Percentiles rank a stretch among this genome's conserved stretches.
phyloP scores from a whole-genome alignment of 768 basidiomycete species.

The Tremella fuciformis region DNA sequence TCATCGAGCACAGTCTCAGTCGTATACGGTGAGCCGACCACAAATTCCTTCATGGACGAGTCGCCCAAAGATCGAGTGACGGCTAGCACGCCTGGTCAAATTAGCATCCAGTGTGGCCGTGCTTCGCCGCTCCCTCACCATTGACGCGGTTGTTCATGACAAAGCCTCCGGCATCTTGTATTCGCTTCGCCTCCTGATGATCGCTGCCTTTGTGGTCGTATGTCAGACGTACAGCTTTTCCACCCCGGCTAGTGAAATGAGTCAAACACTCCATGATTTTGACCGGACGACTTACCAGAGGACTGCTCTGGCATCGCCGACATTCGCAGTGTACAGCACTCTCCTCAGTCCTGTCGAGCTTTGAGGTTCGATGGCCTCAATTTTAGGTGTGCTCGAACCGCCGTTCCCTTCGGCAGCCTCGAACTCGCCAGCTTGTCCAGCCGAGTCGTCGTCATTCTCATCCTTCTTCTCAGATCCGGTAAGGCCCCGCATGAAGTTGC shows the following conservation, averaged over 20 bases:
- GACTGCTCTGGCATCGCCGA: constrained; percentile 92
- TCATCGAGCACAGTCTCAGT: constrained; percentile 91
- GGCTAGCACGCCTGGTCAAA: constrained; percentile 65
- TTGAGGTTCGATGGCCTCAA: constrained; percentile 59
- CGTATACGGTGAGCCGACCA: constrained; percentile 95
- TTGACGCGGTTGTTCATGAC: constrained; percentile 99
- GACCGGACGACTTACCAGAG: constrained; percentile 59
- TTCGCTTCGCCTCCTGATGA: constrained; percentile 94
- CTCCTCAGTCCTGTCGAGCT: constrained; percentile 59
- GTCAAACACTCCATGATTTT: neutral
- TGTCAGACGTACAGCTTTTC: constrained; percentile 85
- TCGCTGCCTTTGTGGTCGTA: constrained; percentile 99
- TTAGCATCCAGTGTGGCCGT: no score
- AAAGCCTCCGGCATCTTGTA: constrained; percentile 96
- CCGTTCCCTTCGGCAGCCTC: constrained; percentile 52
- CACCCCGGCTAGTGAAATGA: constrained; percentile 60
- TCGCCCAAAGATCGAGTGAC: constrained; percentile 95
- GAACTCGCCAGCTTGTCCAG: constrained; percentile 9
- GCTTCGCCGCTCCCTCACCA: constrained; percentile 55
- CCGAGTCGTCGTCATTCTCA: constrained; percentile 7
- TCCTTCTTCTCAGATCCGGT: constrained; percentile 22
- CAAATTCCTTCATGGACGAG: constrained; percentile 98
- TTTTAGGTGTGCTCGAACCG: constrained; percentile 29
- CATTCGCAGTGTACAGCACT: constrained; percentile 92
- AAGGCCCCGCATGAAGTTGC: constrained; percentile 47